Percentiles rank a stretch among this genome's conserved stretches.
phyloP scores from a whole-genome alignment of 306 rosid species.

The Vigna trinervia region DNA sequence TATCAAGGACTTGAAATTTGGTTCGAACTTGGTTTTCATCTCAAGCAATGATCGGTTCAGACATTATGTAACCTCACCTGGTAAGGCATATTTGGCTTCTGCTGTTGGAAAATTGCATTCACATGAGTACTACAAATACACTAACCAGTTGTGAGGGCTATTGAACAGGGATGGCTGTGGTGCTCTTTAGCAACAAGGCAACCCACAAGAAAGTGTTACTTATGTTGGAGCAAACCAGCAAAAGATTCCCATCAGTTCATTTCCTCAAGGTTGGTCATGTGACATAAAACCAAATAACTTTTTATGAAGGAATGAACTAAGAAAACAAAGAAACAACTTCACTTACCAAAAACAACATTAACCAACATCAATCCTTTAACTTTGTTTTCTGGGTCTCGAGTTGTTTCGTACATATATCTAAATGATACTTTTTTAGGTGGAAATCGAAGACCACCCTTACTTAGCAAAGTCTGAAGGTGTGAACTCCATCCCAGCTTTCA shows the following conservation, averaged over 20 bases:
- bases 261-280: constrained; percentile 78
- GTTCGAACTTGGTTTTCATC: constrained; percentile 70
- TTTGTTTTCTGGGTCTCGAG: neutral
- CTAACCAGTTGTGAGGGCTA: constrained; percentile 13
- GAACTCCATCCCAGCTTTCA: constrained; percentile 67
- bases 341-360: neutral
- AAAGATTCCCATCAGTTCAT: constrained; percentile 80
- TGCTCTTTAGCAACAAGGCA: constrained; percentile 70
- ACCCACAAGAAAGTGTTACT: constrained; percentile 60
- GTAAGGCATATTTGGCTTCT: constrained; percentile 46
- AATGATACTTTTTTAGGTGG: constrained; percentile 62
- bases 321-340: too few relatives aligned
- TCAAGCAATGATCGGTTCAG: constrained; percentile 80
- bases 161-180: constrained; percentile 83
- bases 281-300: too few relatives aligned
- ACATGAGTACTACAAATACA: neutral
- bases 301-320: neutral
- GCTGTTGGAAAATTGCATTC: neutral
- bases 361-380: neutral
- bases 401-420: constrained; percentile 9
- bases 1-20: constrained; percentile 70
- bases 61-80: constrained; percentile 80
- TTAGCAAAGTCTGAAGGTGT: constrained; percentile 79
- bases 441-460: constrained; percentile 85
- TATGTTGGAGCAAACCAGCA: constrained; percentile 71